Evolutionary conservation across 2,329 filamentous ascomycete species (phyloP).

Genomic region (Alternaria alternata): DNA sequence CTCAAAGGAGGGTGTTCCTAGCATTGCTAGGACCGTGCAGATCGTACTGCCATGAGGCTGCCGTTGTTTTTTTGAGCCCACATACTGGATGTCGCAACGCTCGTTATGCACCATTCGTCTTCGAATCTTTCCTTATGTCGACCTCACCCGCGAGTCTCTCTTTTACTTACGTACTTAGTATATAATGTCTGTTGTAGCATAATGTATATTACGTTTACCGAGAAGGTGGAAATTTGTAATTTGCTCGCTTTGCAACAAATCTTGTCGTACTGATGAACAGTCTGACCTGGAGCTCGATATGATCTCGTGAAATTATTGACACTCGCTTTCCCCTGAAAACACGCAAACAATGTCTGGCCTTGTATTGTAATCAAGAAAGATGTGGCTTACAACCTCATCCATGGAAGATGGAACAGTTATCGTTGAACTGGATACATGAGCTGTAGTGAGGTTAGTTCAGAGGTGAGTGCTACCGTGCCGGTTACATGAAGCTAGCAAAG

Average conservation of each 20-base stretch:
- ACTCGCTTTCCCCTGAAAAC: not conserved
- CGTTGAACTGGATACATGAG: not conserved
- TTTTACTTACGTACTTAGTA: not conserved
- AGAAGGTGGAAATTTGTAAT: not conserved
- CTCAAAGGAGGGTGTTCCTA: conserved; percentile 29
- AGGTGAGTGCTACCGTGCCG: not conserved
- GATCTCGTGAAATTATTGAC: not conserved
- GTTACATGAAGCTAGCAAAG: not conserved
- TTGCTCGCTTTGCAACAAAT: not conserved
- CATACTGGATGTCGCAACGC: conserved; percentile 1
- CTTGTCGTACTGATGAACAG: not conserved
- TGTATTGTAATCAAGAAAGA: not conserved
- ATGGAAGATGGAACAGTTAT: not conserved
- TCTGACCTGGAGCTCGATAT: not conserved
- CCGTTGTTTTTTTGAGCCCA: not conserved
- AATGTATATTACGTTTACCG: not conserved
- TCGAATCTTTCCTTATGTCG: not conserved
- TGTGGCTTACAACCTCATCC: not conserved
- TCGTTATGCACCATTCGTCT: conserved; percentile 1
- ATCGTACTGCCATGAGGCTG: conserved; percentile 20
- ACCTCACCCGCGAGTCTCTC: conserved; percentile 1
- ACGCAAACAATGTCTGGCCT: not conserved
- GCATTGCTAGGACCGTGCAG: conserved; percentile 31
- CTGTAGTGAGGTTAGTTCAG: not conserved
- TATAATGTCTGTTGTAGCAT: not conserved